phyloP scores from a whole-genome alignment of 2,329 filamentous ascomycete species.

The Claviceps spartinae region DNA sequence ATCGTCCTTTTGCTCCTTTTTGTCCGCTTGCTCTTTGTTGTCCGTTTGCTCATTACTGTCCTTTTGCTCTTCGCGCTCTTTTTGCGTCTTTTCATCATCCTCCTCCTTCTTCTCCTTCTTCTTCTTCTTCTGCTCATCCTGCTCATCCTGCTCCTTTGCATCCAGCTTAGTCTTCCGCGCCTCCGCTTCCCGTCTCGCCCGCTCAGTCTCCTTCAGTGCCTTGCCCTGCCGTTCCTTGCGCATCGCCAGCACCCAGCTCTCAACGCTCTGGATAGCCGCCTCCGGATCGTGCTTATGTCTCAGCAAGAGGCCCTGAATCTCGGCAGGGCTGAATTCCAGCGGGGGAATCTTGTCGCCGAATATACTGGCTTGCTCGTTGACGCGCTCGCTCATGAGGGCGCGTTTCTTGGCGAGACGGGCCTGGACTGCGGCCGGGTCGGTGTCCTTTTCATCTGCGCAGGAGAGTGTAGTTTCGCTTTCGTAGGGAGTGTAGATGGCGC shows the following conservation, averaged over 20 bases:
- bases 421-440: conserved; percentile 16
- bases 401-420: conserved; percentile 17
- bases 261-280: conserved; percentile 31
- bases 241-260: conserved; percentile 35
- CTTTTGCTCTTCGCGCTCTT: neutral
- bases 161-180: conserved; percentile 5
- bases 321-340: conserved; percentile 44
- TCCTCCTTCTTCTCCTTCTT: neutral
- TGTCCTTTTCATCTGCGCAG: conserved; percentile 10
- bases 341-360: conserved; percentile 40
- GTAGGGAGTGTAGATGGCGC: conserved; percentile 43
- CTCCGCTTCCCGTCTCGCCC: conserved; percentile 11
- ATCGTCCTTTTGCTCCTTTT: neutral
- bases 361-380: conserved; percentile 31
- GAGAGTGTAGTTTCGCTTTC: conserved; percentile 16
- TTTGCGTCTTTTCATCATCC: neutral
- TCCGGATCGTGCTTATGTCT: conserved; percentile 40
- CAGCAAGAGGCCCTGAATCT: conserved; percentile 46
- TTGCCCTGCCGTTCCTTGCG: conserved; percentile 35
- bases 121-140: neutral
- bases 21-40: neutral
- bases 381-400: conserved; percentile 22
- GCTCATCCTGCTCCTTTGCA: neutral
- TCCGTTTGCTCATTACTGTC: neutral
- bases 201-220: conserved; percentile 15